Evolutionary conservation across 108 stramenopile genomes (phyloP), one percentile per base, ranked within the genome.

Genomic region (Parietichytrium sp.): DNA sequence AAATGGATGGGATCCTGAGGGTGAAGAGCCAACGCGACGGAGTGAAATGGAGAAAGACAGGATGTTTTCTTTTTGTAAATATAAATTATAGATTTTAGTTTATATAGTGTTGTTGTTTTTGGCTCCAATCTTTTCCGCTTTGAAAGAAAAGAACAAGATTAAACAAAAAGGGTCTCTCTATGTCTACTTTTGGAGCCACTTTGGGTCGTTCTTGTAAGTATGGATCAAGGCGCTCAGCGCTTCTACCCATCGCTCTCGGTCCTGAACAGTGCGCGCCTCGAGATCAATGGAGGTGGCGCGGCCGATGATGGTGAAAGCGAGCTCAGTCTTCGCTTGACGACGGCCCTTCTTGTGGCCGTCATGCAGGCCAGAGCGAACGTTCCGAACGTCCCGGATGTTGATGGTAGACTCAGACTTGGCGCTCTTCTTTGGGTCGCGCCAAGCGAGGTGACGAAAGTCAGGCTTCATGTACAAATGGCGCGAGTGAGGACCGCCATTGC

Each of bases 401-500:
- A 82, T 20, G 8, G 82, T 42, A 3, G 31, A 23, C 47, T 81
- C 61, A 42, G 61, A 54, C 4, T 54, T 78, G 20, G 79, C 61
- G 23, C 80, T 54, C 38, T 29, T 82, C 47, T 45, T 79, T 25
- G 82, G 79, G 20, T 82, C 78, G 38, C 77, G 77, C 82, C 82
- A 82, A 23, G 80, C 49, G 20, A 82, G 61, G 16, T 54, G 77
- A 33, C 53, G 77, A 29, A 78, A 82, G 50, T 82, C 82, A 10
- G 82, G 55, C n/a, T 81, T 33, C 10, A 78, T 61, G 38, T 77
- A 38, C 48, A 82, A n/a, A 29, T 82, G 82, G 16, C 49, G 23
- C 4, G 49, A 20, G 33, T 79, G 81, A n/a, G 77, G 77, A 10
- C 47, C 45, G 7, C 82, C 82, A 7, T 79, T 79, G 15, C 23